Conservation (phyloP, 1,284 basidiomycete genomes). For the Leccinum fallax region DNA sequence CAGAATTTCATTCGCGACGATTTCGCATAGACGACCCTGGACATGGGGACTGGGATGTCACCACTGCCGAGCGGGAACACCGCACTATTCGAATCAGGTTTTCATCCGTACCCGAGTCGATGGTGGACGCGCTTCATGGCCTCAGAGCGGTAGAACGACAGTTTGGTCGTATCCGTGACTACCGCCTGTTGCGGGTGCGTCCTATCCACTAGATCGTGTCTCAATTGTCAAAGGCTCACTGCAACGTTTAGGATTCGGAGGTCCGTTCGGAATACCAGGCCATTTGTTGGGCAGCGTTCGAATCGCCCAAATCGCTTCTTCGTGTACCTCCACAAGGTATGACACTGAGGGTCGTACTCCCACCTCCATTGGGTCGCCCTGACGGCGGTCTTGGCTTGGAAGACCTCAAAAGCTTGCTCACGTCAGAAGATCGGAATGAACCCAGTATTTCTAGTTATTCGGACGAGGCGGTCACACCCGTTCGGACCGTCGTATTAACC, state of each 20-base stretch:
- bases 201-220: neutral
- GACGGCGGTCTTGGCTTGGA: constrained; percentile 41
- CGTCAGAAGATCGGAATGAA: constrained; percentile 9
- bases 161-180: constrained; percentile 56
- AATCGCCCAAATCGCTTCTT: constrained; percentile 41
- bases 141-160: constrained; percentile 56
- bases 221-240: constrained; percentile 2
- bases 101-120: constrained; percentile 30
- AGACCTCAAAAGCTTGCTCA: constrained; percentile 34
- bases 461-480: neutral
- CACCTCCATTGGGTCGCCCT: constrained; percentile 21
- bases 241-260: constrained; percentile 47
- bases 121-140: constrained; percentile 52
- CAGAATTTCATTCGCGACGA: constrained; percentile 7
- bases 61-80: constrained; percentile 2
- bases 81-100: constrained; percentile 40
- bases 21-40: constrained; percentile 29
- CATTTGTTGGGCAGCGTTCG: constrained; percentile 47
- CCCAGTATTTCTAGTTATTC: neutral
- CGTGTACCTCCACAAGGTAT: constrained; percentile 34
- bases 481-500: constrained; percentile 25
- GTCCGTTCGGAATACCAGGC: constrained; percentile 42
- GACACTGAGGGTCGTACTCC: constrained; percentile 27
- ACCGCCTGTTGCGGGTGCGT: constrained; percentile 49
- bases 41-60: constrained; percentile 20